A percentile compares a stretch with the other conserved stretches of the same genome.
phyloP scores from a whole-genome alignment of 202 grass and related monocot species.

The Cymbopogon flexuosus region DNA sequence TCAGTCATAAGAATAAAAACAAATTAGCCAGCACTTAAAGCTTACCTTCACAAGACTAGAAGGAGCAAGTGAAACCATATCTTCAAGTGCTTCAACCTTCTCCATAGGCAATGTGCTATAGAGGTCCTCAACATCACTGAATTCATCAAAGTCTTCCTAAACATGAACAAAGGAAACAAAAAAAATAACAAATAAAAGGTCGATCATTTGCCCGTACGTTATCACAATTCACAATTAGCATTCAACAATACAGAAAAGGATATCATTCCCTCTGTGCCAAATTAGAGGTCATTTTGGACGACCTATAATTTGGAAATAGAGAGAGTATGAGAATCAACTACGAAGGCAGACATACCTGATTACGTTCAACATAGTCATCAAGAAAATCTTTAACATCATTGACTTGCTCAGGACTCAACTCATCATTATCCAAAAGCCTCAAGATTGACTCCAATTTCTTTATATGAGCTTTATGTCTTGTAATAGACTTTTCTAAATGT shows the following conservation, averaged over 20 bases:
- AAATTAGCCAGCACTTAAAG: conserved; percentile 12
- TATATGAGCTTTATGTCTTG: conserved; percentile 95
- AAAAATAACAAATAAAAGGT: conserved; percentile 11
- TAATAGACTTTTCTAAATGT: conserved; percentile 92
- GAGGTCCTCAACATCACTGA: conserved; percentile 91
- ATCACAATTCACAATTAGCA: conserved; percentile 3
- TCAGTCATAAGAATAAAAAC: not conserved
- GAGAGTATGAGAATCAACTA: conserved; percentile 20
- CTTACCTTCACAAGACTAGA: conserved; percentile 79
- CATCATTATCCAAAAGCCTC: conserved; percentile 96
- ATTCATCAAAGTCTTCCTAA: conserved; percentile 98
- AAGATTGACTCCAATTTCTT: conserved; percentile 95
- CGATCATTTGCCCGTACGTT: not conserved
- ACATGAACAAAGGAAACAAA: conserved; percentile 26
- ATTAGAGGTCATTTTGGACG: not conserved
- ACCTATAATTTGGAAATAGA: not conserved
- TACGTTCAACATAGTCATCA: conserved; percentile 98
- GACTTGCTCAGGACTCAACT: conserved; percentile 96
- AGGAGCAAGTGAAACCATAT: conserved; percentile 94
- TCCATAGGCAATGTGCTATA: conserved; percentile 85
- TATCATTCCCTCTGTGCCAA: not conserved
- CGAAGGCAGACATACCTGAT: conserved; percentile 52
- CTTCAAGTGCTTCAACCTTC: conserved; percentile 99
- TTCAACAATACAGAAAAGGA: not conserved
- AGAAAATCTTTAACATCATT: conserved; percentile 98